phyloP scores from a whole-genome alignment of 345 rosid species.

The Eucalyptus cladocalyx region DNA sequence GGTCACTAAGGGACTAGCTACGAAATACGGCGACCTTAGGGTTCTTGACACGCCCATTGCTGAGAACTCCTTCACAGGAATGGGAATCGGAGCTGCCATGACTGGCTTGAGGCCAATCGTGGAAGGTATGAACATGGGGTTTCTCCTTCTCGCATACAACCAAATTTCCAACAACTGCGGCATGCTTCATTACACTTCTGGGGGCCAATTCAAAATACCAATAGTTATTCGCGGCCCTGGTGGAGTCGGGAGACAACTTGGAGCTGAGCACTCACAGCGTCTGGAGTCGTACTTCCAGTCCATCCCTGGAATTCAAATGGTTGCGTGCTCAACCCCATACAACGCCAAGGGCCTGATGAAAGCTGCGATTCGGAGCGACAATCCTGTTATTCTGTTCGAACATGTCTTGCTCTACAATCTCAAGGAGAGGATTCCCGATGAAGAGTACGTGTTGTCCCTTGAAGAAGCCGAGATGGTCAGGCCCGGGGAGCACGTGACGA shows the following conservation, averaged over 20 bases:
- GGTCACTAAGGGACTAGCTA: slow-evolving; percentile 74
- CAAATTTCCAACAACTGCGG: slow-evolving; percentile 99
- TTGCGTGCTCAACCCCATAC: slow-evolving; percentile 95
- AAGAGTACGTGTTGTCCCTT: slow-evolving; percentile 75
- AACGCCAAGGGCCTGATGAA: slow-evolving; percentile 99
- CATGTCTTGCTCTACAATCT: slow-evolving; percentile 97
- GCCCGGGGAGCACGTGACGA: slow-evolving; percentile 84
- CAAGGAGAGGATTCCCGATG: slow-evolving; percentile 90
- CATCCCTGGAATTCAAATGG: slow-evolving; percentile 98
- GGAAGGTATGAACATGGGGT: slow-evolving; percentile 99
- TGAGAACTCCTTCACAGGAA: slow-evolving; percentile 93
- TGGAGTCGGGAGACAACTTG: slow-evolving; percentile 94
- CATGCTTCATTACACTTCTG: slow-evolving; percentile 98
- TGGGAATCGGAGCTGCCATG: slow-evolving; percentile 97
- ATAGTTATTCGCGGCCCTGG: slow-evolving; percentile 98
- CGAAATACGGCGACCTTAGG: slow-evolving; percentile 77
- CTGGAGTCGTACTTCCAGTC: slow-evolving; percentile 97
- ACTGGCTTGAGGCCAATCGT: slow-evolving; percentile 82
- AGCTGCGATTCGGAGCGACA: slow-evolving; percentile 95
- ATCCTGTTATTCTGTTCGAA: slow-evolving; percentile 92
- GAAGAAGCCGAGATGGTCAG: slow-evolving; percentile 99
- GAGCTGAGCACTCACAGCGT: slow-evolving; percentile 96
- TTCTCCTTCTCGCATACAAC: slow-evolving; percentile 92
- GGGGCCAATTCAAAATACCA: slow-evolving; percentile 90
- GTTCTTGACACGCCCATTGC: slow-evolving; percentile 96